These are phyloP conservation scores for Nannizzia gypsea DNA, from an alignment of 2,329 filamentous ascomycete species.

Conservation along the genomic window DNA sequence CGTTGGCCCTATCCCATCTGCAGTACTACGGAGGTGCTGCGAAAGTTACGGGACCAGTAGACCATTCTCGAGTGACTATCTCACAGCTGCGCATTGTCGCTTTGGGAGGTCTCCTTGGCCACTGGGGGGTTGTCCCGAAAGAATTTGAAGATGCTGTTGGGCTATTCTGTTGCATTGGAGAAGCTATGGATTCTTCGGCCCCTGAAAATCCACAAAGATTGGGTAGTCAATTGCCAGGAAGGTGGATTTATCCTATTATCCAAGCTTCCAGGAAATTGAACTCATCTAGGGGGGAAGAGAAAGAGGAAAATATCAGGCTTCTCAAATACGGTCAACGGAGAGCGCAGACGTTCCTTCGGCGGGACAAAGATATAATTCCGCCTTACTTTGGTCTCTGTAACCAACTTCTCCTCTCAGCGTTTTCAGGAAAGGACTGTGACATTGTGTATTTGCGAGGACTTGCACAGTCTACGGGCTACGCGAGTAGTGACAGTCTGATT, in stretches of 20 bases:
- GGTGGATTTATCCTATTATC: background rate
- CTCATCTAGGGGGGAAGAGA: background rate
- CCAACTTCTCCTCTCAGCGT: background rate
- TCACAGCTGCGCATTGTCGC: background rate
- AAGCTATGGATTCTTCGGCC: background rate
- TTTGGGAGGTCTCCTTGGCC: background rate
- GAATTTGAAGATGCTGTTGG: background rate
- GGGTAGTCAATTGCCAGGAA: background rate
- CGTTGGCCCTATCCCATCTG: constrained; percentile 4
- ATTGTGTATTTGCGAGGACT: background rate
- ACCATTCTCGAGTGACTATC: background rate
- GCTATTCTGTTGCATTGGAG: background rate
- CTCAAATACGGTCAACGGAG: background rate
- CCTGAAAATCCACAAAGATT: background rate
- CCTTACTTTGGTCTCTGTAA: constrained; percentile 6
- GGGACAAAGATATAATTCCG: background rate
- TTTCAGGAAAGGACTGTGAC: background rate
- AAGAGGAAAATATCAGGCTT: background rate
- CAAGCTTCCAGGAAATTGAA: background rate
- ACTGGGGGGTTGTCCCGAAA: background rate
- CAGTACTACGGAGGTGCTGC: constrained; percentile 1
- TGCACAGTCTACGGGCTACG: background rate
- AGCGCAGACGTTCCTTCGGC: background rate
- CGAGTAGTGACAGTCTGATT: constrained; percentile 1
- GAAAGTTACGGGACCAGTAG: background rate